Conservation (phyloP, 768 basidiomycete species). For the Kwoniella shandongensis region DNA sequence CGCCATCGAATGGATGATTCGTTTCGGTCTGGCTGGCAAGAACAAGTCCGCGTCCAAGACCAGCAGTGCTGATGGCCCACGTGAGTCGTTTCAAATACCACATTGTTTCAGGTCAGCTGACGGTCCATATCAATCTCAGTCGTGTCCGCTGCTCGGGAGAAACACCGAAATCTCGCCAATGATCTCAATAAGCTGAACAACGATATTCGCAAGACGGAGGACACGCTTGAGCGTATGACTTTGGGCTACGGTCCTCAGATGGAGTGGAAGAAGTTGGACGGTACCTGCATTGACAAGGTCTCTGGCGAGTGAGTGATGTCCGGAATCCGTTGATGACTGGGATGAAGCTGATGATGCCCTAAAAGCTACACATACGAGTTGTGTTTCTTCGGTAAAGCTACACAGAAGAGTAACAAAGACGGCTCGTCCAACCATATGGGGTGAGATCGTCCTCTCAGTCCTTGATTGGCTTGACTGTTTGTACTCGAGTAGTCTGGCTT, state of each 20-base stretch:
- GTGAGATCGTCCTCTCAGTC: constrained; percentile 61
- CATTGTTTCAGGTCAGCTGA: constrained; percentile 4
- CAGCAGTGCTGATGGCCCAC: constrained; percentile 32
- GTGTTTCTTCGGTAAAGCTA: constrained; percentile 84
- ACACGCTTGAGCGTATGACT: constrained; percentile 68
- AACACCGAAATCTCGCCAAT: constrained; percentile 53
- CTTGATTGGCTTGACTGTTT: not conserved
- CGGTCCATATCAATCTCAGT: constrained; percentile 25
- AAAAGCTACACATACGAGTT: constrained; percentile 88
- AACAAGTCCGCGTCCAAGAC: constrained; percentile 18
- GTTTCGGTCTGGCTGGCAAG: constrained; percentile 60
- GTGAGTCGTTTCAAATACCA: constrained; percentile 25
- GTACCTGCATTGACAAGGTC: constrained; percentile 73
- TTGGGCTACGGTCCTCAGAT: constrained; percentile 69
- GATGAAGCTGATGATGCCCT: not conserved
- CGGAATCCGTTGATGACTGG: no score
- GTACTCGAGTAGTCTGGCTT: not conserved
- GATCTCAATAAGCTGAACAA: constrained; percentile 65
- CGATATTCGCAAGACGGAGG: constrained; percentile 54
- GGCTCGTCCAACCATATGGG: constrained; percentile 76
- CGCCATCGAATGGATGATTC: constrained; percentile 65
- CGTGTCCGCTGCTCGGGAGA: constrained; percentile 49
- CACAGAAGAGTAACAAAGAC: constrained; percentile 81
- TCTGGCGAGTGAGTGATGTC: constrained; percentile 75
- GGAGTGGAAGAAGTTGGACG: constrained; percentile 94